These are phyloP conservation scores for Ramularia collo-cygni DNA, from an alignment of 2,329 filamentous ascomycete genomes.

Conservation along the genomic window DNA sequence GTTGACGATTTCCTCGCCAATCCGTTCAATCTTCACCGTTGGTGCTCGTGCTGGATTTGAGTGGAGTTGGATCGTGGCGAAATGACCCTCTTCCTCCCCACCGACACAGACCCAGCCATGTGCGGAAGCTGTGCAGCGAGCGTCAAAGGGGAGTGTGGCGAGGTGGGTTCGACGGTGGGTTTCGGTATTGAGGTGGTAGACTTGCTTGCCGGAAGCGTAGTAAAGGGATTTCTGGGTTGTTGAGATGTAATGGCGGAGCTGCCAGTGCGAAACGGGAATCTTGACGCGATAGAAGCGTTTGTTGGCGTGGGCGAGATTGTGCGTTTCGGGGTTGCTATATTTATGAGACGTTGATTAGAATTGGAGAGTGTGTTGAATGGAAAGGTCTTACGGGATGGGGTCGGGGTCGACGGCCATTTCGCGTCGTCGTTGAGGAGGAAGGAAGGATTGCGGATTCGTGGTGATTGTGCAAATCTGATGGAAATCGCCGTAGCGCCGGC, in stretches of 20 bases:
- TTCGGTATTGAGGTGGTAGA: slow-evolving; percentile 54
- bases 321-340: slow-evolving; percentile 40
- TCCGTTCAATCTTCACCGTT: slow-evolving; percentile 49
- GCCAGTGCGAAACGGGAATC: slow-evolving; percentile 61
- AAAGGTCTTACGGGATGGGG: too few relatives aligned
- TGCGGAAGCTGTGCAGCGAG: slow-evolving; percentile 81
- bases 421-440: too few relatives aligned
- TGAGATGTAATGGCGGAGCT: slow-evolving; percentile 84
- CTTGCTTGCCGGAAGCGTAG: slow-evolving; percentile 68
- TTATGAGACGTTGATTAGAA: too few relatives aligned
- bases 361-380: too few relatives aligned
- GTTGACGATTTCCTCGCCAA: slow-evolving; percentile 60
- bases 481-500: too few relatives aligned
- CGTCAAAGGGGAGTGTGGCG: slow-evolving; percentile 58
- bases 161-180: slow-evolving; percentile 66
- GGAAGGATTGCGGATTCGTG: too few relatives aligned
- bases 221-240: slow-evolving; percentile 71
- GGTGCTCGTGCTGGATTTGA: slow-evolving; percentile 34
- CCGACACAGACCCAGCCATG: slow-evolving; percentile 88
- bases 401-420: too few relatives aligned
- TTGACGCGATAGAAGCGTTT: slow-evolving; percentile 42
- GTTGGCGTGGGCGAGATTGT: slow-evolving; percentile 38
- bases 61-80: slow-evolving; percentile 65
- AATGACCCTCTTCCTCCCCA: slow-evolving; percentile 75
- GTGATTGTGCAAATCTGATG: too few relatives aligned